Conservation (phyloP, 768 basidiomycete genomes). For the Podaxis sp. region DNA sequence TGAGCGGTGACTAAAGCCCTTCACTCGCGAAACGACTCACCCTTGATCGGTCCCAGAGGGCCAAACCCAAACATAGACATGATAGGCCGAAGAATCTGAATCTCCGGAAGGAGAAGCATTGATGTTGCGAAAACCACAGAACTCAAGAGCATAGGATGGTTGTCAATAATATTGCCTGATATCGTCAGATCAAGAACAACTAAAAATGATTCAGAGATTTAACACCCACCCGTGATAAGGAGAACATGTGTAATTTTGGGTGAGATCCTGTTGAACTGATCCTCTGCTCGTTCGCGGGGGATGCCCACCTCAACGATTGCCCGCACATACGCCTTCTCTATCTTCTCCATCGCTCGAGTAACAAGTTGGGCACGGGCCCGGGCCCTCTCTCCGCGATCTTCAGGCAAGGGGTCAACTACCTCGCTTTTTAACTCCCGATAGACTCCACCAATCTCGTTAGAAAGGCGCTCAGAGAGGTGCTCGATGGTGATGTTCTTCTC, state of each 20-base stretch:
- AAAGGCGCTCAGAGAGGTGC: background rate
- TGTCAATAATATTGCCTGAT: conserved; percentile 36
- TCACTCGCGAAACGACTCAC: conserved; percentile 13
- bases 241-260: background rate
- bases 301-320: conserved; percentile 4
- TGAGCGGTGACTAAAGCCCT: background rate
- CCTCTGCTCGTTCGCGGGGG: conserved; percentile 10
- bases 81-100: conserved; percentile 28
- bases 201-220: no score
- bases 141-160: conserved; percentile 30
- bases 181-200: no score
- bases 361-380: conserved; percentile 6
- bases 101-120: conserved; percentile 29
- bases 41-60: conserved; percentile 31
- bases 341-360: conserved; percentile 1
- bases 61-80: conserved; percentile 36
- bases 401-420: conserved; percentile 15
- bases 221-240: conserved; percentile 11
- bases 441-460: background rate
- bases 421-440: conserved; percentile 6
- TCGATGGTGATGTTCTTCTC: conserved; percentile 3
- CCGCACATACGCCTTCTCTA: conserved; percentile 6
- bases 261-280: background rate
- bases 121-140: conserved; percentile 24
- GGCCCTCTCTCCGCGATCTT: conserved; percentile 9